Conservation (phyloP, 129 eudicot genomes). For the Artemisia argyi region DNA sequence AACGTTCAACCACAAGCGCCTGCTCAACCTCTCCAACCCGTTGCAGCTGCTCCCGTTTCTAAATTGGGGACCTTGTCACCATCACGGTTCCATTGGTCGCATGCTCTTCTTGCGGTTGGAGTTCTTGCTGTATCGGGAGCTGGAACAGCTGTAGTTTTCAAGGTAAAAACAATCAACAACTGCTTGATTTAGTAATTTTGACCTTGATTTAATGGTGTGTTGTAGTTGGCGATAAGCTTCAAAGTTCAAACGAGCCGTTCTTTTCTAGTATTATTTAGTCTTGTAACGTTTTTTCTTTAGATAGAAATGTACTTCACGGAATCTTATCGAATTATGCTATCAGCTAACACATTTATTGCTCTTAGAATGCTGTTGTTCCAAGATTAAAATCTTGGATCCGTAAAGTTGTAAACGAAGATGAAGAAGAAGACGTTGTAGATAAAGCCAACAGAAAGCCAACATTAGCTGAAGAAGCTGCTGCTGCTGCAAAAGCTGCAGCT, state of each 20-base stretch:
- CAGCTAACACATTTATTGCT: conserved; percentile 7
- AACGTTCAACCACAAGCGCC: conserved; percentile 51
- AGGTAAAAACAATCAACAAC: conserved; percentile 41
- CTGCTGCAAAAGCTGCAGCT: conserved; percentile 92
- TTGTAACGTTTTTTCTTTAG: no score
- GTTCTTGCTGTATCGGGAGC: conserved; percentile 87
- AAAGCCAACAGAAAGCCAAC: conserved; percentile 51
- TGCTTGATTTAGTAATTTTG: background rate
- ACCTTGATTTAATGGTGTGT: background rate
- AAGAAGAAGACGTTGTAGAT: conserved; percentile 45
- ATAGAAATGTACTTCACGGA: background rate
- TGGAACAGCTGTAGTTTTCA: conserved; percentile 79
- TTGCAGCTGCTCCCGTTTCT: conserved; percentile 39
- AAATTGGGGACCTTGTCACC: conserved; percentile 44
- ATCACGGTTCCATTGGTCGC: conserved; percentile 75
- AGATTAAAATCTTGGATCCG: conserved; percentile 93
- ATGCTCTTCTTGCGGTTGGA: conserved; percentile 80
- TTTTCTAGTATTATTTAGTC: no score
- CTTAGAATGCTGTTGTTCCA: conserved; percentile 72
- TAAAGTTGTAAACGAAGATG: conserved; percentile 72
- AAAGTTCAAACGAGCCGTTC: no score
- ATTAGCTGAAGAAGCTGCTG: conserved; percentile 84
- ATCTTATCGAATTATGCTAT: background rate
- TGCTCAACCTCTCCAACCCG: conserved; percentile 61
- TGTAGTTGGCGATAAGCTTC: background rate